Base-by-base conservation (phyloP, 805 yeast genomes). In the Kuraishia piskuri region DNA sequence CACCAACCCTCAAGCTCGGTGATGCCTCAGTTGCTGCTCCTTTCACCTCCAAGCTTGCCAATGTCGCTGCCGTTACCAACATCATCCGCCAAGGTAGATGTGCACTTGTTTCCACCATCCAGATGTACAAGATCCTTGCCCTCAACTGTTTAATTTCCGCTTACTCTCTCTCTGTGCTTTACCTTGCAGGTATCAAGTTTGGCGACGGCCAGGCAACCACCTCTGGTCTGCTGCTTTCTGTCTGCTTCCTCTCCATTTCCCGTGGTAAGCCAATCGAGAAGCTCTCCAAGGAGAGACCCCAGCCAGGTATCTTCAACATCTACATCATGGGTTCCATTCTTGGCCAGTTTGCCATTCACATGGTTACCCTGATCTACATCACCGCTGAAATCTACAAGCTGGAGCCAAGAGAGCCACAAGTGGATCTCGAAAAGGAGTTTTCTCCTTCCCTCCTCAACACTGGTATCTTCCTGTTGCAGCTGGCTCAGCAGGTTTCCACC, bases 21-120 rank as follows among this genome's bases (percentile, higher is more conserved):
- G 99, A 94, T 72, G 99, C 99, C 14, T 91, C 97, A 22, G 97
- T 95, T 63, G 99, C 99, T 53, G 99, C 99, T 36, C 99, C 99
- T 49, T 90, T 94, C 69, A 94, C 99, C 20, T 91, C 98, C 22
- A 94, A 94, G 68, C 79, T 94, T 59, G 82, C 96, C 23, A 88
- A 86, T 64, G 99, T 94, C 31, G 80, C 91, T 53, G 86, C 99
- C 53, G 97, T 94, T 53, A 88, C 96, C 52, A 86, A 90, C 66
- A 88, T 94, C 59, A 82, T 94, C 60, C 90, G 99, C 72, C 97
- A 94, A 76, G 99, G 99, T 59, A 90, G 99, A 72, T 89, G 96
- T 76, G 96, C 99, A 7, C 77, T 94, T 60, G 97, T 94, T 48
- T 89, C 97, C 19, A 94, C 99, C 8, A 91, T 94, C 66, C 99